Base-by-base conservation (phyloP, 495 filamentous ascomycete genomes). In the Penicillium simplicissimum region DNA sequence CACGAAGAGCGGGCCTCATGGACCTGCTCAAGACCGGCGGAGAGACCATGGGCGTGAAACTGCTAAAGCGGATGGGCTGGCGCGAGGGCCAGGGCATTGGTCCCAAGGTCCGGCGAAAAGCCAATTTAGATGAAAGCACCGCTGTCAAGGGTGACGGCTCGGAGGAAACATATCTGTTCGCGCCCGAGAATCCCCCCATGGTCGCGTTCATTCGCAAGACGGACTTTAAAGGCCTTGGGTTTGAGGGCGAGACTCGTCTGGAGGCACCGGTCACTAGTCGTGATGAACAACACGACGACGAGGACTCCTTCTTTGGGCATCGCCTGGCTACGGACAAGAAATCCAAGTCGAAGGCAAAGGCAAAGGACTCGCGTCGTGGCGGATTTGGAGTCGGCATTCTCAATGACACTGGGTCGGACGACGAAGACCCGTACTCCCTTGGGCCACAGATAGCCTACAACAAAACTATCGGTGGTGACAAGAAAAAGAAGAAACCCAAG, bases 391-490 rank as follows among this genome's bases (percentile, higher is more conserved):
- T 96, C 14, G 95, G 95, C 3, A 79, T 97, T 21, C 74, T 98
- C 54, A 98, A 98, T 67, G 95, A 98, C 61, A 96, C 88, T 17
- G 94, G 92, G 4, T 97, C 95, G n/a, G 95, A 98, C 66, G 93
- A 98, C 57, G 95, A 97, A 68, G 96, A 98, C 67, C 90, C 91
- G 0, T 98, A 97, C 75, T 90, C 91, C 48, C 84, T 98, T 21
- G 93, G 95, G 0, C 95, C 95, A 8, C 87, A 87, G 67, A 93
- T 96, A 70, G 91, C 89, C n/a, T 97, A 96, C 72, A 96, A 91
- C 66, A 82, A 86, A 51, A 82, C 87, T 4, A 88, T 98, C 68
- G 93, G 91, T 31, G 89, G 89, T 4, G 90, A 93, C 53, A 96
- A 92, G 71, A 94, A 92, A 79, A 90, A 91, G 66, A 91, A 89